phyloP scores from a whole-genome alignment of 768 basidiomycete genomes.

The Leccinum broughii region DNA sequence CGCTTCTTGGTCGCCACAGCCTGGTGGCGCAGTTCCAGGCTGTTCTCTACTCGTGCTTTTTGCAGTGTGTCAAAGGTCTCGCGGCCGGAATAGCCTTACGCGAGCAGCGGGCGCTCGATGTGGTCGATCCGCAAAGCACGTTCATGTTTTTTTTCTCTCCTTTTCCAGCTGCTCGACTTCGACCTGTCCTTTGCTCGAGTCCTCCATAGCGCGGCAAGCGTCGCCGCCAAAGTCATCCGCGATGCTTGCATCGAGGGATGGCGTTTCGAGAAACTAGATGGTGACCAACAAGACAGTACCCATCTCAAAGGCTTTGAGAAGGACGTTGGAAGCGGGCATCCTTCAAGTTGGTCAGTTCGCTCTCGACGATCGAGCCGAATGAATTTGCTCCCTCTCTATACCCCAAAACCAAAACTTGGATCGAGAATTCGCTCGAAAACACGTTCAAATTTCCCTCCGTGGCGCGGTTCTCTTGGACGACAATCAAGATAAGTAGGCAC shows the following conservation, averaged over 20 bases:
- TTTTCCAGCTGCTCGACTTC: no score
- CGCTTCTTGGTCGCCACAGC: no score
- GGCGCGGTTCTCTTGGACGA: slow-evolving; percentile 95
- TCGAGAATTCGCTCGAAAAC: slow-evolving; percentile 71
- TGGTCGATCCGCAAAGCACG: no score
- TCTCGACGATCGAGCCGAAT: no score
- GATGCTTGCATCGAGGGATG: slow-evolving; percentile 89
- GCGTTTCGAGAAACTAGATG: slow-evolving; percentile 67
- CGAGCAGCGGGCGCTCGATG: no score
- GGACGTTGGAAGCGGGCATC: slow-evolving; percentile 83
- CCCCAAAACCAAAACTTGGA: slow-evolving; percentile 89
- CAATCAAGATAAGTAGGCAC: slow-evolving; percentile 84
- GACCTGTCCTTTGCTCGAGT: no score
- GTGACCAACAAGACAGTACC: slow-evolving; percentile 9
- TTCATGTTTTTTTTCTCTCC: no score
- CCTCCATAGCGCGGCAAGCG: slow-evolving; percentile 78
- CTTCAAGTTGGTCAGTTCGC: slow-evolving; percentile 51
- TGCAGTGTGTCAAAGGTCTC: no score
- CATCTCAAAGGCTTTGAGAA: slow-evolving; percentile 32
- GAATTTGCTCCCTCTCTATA: slow-evolving; percentile 31
- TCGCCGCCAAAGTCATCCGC: slow-evolving; percentile 96
- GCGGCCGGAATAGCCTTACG: no score
- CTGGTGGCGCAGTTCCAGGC: no score
- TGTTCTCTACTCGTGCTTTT: no score
- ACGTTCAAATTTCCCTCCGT: slow-evolving; percentile 92